A percentile compares a stretch with the other conserved stretches of the same genome.
These are phyloP conservation scores for Arthrobotrys pseudoclavata DNA, from an alignment of 2,329 filamentous ascomycete genomes.

Conservation along the genomic window DNA sequence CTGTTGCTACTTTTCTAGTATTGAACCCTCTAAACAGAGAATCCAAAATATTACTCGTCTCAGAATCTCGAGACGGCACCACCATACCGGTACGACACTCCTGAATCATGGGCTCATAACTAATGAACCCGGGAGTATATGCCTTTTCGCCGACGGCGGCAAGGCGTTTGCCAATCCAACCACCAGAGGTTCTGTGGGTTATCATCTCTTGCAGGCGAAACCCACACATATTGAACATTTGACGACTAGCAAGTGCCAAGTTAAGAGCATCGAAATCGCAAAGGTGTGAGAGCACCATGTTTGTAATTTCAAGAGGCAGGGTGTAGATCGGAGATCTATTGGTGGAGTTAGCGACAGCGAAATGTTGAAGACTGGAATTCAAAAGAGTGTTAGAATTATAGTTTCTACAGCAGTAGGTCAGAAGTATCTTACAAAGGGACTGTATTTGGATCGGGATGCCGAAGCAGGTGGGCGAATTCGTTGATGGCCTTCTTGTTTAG, in stretches of 20 bases:
- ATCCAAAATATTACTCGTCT: neutral
- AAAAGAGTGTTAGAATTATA: neutral
- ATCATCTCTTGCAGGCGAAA: conserved; percentile 27
- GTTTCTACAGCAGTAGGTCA: neutral
- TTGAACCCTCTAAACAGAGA: neutral
- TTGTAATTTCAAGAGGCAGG: conserved; percentile 24
- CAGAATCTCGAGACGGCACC: conserved; percentile 14
- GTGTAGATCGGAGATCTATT: neutral
- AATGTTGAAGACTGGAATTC: neutral
- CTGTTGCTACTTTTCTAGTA: neutral
- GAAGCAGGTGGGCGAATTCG: conserved; percentile 33
- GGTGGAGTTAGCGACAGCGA: conserved; percentile 1
- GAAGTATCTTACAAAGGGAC: conserved; percentile 10
- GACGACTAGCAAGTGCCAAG: conserved; percentile 13
- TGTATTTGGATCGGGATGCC: conserved; percentile 14
- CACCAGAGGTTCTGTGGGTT: conserved; percentile 26
- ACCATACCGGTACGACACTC: neutral
- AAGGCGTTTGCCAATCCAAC: conserved; percentile 42
- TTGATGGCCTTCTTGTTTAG: conserved; percentile 14
- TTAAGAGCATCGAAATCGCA: conserved; percentile 34
- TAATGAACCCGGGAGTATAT: conserved; percentile 11
- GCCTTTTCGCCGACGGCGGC: conserved; percentile 19
- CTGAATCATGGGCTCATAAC: conserved; percentile 36
- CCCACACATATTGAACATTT: conserved; percentile 12
- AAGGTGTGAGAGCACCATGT: conserved; percentile 25